Evolutionary conservation across 2,329 filamentous ascomycete species (phyloP).

Genomic region (Knufia petricola): DNA sequence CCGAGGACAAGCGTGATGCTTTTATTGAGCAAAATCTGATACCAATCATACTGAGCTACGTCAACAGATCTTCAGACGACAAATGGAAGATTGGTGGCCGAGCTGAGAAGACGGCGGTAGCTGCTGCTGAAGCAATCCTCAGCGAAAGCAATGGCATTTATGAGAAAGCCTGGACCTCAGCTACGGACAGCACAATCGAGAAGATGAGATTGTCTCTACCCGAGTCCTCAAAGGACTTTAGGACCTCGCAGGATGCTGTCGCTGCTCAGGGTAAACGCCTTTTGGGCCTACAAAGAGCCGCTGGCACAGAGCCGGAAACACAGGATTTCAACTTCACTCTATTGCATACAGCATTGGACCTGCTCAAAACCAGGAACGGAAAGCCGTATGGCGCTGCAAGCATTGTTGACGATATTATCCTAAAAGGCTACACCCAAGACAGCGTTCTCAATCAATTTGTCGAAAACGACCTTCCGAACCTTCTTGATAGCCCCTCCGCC

Average conservation of each 20-base stretch:
- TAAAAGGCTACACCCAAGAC: constrained; percentile 26
- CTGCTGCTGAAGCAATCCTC: neutral
- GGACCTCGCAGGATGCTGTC: constrained; percentile 60
- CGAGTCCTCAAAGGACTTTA: constrained; percentile 69
- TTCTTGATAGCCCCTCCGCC: constrained; percentile 61
- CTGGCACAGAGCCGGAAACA: constrained; percentile 2
- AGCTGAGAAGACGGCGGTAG: constrained; percentile 1
- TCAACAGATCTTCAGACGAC: constrained; percentile 24
- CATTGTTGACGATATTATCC: constrained; percentile 45
- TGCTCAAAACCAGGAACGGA: constrained; percentile 47
- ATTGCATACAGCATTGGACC: constrained; percentile 39
- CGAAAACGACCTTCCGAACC: constrained; percentile 43
- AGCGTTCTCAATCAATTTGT: constrained; percentile 44
- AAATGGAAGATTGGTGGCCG: constrained; percentile 4
- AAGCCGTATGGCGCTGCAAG: constrained; percentile 58
- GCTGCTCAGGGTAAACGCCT: constrained; percentile 59
- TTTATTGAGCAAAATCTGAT: constrained; percentile 41
- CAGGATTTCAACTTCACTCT: constrained; percentile 26
- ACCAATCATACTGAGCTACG: constrained; percentile 46
- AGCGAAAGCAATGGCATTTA: constrained; percentile 33
- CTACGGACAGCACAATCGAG: constrained; percentile 54
- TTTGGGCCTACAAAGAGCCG: constrained; percentile 44
- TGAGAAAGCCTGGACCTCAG: constrained; percentile 49
- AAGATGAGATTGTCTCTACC: constrained; percentile 66
- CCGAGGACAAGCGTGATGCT: constrained; percentile 38